A percentile compares a stretch with the other conserved stretches of the same genome.
Evolutionary conservation across 192 early-diverging fungal genomes (phyloP).

Genomic region (Chytriomyces hyalinus): DNA sequence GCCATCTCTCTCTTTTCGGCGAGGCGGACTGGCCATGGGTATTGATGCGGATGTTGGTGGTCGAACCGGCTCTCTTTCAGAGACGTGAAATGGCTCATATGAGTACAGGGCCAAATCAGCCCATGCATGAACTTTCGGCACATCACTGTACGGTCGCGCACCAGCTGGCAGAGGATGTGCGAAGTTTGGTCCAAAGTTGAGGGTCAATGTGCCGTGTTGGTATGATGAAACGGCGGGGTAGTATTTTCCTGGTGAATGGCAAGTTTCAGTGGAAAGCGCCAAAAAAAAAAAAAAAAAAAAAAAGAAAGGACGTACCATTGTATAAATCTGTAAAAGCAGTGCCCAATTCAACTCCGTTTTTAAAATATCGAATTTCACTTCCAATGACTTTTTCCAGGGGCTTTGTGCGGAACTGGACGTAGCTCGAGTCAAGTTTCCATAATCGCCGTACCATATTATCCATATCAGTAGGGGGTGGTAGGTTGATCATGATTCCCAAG

Average conservation of each 20-base stretch:
- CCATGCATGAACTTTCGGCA: constrained; percentile 31
- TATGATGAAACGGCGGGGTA: constrained; percentile 76
- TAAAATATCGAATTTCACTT: constrained; percentile 70
- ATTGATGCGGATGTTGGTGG: constrained; percentile 6
- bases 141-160: constrained; percentile 41
- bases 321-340: constrained; percentile 68
- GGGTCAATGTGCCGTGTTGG: constrained; percentile 61
- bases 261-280: not conserved
- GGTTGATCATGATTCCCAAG: constrained; percentile 43
- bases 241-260: constrained; percentile 63
- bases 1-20: not conserved
- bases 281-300: constrained; percentile 8
- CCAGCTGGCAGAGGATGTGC: constrained; percentile 59
- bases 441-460: constrained; percentile 43
- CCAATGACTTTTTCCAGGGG: constrained; percentile 44
- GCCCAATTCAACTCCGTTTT: constrained; percentile 70
- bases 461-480: constrained; percentile 33
- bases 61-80: constrained; percentile 12
- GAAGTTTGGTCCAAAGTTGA: constrained; percentile 77
- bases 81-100: constrained; percentile 14
- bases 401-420: constrained; percentile 41
- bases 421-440: constrained; percentile 37
- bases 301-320: constrained; percentile 45
- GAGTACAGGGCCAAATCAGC: constrained; percentile 16
- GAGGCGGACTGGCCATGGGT: not conserved